phyloP scores from a whole-genome alignment of 176 grass and related monocot species.

The Luzula sylvatica region DNA sequence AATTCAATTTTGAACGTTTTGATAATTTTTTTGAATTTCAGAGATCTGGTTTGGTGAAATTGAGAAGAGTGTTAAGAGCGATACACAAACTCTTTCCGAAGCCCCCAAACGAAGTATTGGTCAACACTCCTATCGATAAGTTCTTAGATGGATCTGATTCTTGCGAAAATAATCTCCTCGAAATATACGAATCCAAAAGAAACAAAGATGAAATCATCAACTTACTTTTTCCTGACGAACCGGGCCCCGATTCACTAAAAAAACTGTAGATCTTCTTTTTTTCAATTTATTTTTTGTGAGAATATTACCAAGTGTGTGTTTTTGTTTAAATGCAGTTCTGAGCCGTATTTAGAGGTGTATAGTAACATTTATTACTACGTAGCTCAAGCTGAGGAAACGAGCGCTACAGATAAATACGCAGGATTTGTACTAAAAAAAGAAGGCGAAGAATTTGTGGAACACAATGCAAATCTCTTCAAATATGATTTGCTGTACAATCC shows the following conservation, averaged over 20 bases:
- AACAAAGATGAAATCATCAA: conserved; percentile 52
- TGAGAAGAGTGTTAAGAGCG: conserved; percentile 80
- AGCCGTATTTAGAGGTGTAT: conserved; percentile 90
- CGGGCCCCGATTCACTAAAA: conserved; percentile 53
- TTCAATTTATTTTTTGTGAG: conserved; percentile 30
- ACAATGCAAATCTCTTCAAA: conserved; percentile 90
- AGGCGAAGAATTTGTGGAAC: conserved; percentile 92
- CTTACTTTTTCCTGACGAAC: conserved; percentile 70
- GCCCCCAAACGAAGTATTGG: conserved; percentile 69
- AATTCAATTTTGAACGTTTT: too few species aligned
- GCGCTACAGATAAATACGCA: conserved; percentile 83
- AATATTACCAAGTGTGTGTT: not conserved
- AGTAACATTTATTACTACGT: conserved; percentile 78
- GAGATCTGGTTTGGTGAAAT: conserved; percentile 95
- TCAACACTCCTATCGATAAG: conserved; percentile 57
- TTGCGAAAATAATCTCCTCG: conserved; percentile 64
- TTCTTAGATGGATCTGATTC: conserved; percentile 85
- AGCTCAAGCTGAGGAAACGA: conserved; percentile 82
- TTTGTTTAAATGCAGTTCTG: conserved; percentile 53
- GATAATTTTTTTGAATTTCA: conserved; percentile 39
- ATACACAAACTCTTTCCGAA: conserved; percentile 93
- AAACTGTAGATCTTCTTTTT: conserved; percentile 31
- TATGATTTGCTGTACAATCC: conserved; percentile 94
- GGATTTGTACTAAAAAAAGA: conserved; percentile 99
- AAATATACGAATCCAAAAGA: conserved; percentile 61